Conservation (phyloP, 2,329 filamentous ascomycete species). For the Lasiodiplodia gonubiensis region DNA sequence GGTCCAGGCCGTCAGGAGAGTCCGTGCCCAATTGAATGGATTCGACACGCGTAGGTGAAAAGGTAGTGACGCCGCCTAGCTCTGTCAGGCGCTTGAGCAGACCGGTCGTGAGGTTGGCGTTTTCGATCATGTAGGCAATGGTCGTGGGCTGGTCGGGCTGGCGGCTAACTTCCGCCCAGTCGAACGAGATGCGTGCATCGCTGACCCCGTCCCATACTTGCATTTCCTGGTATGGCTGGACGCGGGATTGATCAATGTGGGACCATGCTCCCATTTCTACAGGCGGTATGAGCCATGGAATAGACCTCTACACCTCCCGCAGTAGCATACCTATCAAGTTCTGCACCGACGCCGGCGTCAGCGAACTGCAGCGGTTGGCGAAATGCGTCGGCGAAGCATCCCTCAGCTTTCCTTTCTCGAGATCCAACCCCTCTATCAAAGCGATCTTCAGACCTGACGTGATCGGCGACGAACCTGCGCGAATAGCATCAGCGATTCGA, state of each 20-base stretch:
- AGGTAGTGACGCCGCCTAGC: constrained; percentile 69
- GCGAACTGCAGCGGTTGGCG: constrained; percentile 93
- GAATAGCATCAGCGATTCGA: constrained; percentile 32
- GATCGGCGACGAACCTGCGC: constrained; percentile 72
- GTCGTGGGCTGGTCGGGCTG: constrained; percentile 57
- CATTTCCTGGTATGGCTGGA: constrained; percentile 94
- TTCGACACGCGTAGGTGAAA: constrained; percentile 78
- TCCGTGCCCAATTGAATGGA: constrained; percentile 76
- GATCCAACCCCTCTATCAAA: constrained; percentile 87
- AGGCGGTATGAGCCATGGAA: constrained; percentile 21
- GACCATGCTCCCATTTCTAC: constrained; percentile 80
- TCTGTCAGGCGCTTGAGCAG: constrained; percentile 74
- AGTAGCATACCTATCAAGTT: constrained; percentile 66
- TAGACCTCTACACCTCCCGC: background rate
- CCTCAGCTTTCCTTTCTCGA: constrained; percentile 68
- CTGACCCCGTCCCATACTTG: constrained; percentile 97
- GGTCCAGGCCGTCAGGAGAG: constrained; percentile 68
- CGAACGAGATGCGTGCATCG: constrained; percentile 86
- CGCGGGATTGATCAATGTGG: constrained; percentile 72
- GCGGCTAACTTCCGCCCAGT: constrained; percentile 64
- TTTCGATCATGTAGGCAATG: constrained; percentile 97
- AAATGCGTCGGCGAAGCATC: constrained; percentile 69
- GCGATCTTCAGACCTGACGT: constrained; percentile 83
- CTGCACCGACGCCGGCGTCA: constrained; percentile 85
- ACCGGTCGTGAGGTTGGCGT: constrained; percentile 82